Conservation (phyloP, 2,329 filamentous ascomycete species). For the Aschersonia sp. region DNA sequence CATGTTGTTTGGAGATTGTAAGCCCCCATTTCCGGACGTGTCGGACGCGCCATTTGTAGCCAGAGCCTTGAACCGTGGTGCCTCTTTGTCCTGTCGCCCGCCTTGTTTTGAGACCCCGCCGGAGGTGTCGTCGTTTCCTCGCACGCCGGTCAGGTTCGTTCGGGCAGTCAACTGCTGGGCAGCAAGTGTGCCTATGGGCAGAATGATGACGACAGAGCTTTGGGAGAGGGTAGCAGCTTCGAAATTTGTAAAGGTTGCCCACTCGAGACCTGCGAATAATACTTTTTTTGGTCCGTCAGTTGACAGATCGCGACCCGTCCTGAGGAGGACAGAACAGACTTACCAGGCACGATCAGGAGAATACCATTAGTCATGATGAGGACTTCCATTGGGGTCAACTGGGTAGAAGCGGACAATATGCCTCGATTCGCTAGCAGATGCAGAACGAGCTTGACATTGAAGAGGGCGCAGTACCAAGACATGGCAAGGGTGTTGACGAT, state of each 20-base stretch:
- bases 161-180: slow-evolving; percentile 28
- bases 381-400: slow-evolving; percentile 36
- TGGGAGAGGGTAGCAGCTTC: slow-evolving; percentile 33
- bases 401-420: slow-evolving; percentile 25
- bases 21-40: too few relatives aligned
- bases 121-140: not conserved
- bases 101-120: too few relatives aligned
- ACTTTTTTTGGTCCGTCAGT: slow-evolving; percentile 16
- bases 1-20: too few relatives aligned
- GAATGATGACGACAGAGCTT: slow-evolving; percentile 33
- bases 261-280: slow-evolving; percentile 34
- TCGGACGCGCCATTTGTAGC: too few relatives aligned
- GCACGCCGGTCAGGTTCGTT: not conserved
- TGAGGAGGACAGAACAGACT: too few relatives aligned
- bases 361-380: slow-evolving; percentile 40
- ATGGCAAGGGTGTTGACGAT: slow-evolving; percentile 26
- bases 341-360: slow-evolving; percentile 41
- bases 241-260: slow-evolving; percentile 25
- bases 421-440: slow-evolving; percentile 33
- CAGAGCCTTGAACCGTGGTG: too few relatives aligned
- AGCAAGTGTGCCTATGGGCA: slow-evolving; percentile 36
- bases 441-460: slow-evolving; percentile 33
- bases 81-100: too few relatives aligned
- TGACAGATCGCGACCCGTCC: not conserved
- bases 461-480: slow-evolving; percentile 40